phyloP scores from a whole-genome alignment of 495 filamentous ascomycete species.

The Jackrogersella multiformis region DNA sequence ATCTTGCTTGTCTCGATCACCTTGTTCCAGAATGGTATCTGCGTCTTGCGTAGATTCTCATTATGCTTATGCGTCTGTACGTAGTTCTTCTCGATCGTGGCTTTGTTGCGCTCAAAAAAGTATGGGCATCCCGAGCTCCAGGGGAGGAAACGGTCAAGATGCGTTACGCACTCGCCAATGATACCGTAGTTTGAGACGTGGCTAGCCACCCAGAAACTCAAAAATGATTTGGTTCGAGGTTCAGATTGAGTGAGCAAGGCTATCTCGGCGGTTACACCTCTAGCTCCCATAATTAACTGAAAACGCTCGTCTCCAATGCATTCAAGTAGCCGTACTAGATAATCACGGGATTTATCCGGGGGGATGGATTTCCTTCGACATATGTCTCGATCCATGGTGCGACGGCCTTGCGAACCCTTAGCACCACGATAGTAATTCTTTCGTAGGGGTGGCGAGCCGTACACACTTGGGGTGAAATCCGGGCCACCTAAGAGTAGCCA shows the following conservation, averaged over 20 bases:
- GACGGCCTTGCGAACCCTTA: too few species aligned
- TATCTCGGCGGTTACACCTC: not conserved
- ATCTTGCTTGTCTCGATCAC: not conserved
- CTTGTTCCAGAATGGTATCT: not conserved
- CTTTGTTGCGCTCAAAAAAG: not conserved
- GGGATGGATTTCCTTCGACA: too few species aligned
- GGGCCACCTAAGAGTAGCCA: not conserved
- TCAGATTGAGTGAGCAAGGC: conserved; percentile 1
- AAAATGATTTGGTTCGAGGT: not conserved
- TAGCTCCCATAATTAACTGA: not conserved
- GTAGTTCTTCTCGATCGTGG: not conserved
- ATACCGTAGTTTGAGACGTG: conserved; percentile 6
- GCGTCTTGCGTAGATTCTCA: not conserved
- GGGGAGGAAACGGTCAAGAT: not conserved
- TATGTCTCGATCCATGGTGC: too few species aligned
- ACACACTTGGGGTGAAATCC: not conserved
- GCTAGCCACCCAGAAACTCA: not conserved
- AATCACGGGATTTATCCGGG: not conserved
- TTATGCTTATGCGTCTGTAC: not conserved
- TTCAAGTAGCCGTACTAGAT: not conserved
- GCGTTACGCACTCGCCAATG: not conserved
- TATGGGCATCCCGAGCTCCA: not conserved
- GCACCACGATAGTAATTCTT: not conserved
- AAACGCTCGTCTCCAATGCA: not conserved
- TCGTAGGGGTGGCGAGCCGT: conserved; percentile 1